phyloP scores from a whole-genome alignment of 2,329 filamentous ascomycete genomes.

The Cladophialophora exuberans region DNA sequence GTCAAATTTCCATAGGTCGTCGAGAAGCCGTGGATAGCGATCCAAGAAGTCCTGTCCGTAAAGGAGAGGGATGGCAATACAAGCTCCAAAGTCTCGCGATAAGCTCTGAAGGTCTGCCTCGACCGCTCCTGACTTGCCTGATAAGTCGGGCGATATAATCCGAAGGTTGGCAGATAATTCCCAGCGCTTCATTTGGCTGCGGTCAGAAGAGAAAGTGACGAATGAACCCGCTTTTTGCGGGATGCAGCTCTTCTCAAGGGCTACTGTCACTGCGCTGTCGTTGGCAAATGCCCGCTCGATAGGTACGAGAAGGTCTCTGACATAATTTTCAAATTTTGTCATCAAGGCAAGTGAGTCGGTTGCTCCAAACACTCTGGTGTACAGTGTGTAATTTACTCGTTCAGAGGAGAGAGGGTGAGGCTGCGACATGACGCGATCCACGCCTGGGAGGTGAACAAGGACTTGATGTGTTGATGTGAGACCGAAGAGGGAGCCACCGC shows the following conservation, averaged over 20 bases:
- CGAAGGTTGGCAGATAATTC: background rate
- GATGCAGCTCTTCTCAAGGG: conserved; percentile 1
- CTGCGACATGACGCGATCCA: conserved; percentile 9
- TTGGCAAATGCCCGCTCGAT: conserved; percentile 3
- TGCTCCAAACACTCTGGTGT: conserved; percentile 5
- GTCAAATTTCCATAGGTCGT: conserved; percentile 13
- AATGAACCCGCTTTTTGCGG: background rate
- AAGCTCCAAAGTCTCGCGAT: conserved; percentile 6
- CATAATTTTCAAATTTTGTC: background rate
- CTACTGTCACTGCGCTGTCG: background rate
- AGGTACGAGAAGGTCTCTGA: conserved; percentile 1
- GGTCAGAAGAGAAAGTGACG: background rate
- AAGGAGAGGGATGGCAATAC: conserved; percentile 2
- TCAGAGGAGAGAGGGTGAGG: conserved; percentile 7
- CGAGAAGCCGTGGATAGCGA: background rate
- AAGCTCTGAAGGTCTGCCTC: background rate
- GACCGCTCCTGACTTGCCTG: background rate
- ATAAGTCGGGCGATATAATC: background rate
- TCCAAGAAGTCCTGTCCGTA: conserved; percentile 6
- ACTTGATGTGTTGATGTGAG: conserved; percentile 9
- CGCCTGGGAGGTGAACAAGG: conserved; percentile 1
- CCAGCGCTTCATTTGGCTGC: background rate
- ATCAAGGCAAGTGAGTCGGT: background rate
- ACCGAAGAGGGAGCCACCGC: conserved; percentile 1
- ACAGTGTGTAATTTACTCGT: background rate